Evolutionary conservation across 2,329 filamentous ascomycete species (phyloP), one percentile per base, ranked within the genome.

Genomic region (Calonectria pseudoturangicola): DNA sequence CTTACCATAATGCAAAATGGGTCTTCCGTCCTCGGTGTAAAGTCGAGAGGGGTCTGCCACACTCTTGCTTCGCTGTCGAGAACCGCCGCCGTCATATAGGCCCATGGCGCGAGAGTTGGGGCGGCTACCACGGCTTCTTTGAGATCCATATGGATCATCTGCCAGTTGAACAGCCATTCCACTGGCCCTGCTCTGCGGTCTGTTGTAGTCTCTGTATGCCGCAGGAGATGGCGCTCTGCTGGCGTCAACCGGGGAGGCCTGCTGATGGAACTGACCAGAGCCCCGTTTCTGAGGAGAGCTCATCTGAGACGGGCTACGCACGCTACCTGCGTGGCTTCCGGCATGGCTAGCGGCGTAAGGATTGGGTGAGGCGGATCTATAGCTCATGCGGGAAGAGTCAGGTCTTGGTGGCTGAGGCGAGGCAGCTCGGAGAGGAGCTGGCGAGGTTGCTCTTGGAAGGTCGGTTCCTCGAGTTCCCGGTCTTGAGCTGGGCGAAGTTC

Each of bases 1-100:
- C 95, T 92, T 90, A 98, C 97, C 95, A 86, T 96, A 98, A 85
- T 98, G 95, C 81, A 98, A 83, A 81, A 98, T 96, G 43, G 94
- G 92, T 73, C 94, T 91, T 36, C 97, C 96, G 82, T 98, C 95
- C 74, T 92, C 91, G 6, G 95, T 98, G 79, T 94, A 95, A 79
- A 96, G 94, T 77, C 94, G 89, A n/a, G 92, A 92, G 30, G 91
- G 89, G 79, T 97, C 94, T n/a, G 94, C 95, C 72, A 97, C 89
- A 80, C 95, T 98, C 88, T 96, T 95, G 84, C 95, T 98, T 76
- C 93, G 86, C 76, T 89, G 88, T 73, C 90, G 85, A 75, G 82
- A 86, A 6, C 88, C 86, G 10, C 83, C 83, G 6, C 88, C 88
- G 43, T 91, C 89, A 77, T 92, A 90, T 63, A 89, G 83, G n/a